Evolutionary conservation across 768 basidiomycete genomes (phyloP).

Genomic region (Leccinellum albellum): DNA sequence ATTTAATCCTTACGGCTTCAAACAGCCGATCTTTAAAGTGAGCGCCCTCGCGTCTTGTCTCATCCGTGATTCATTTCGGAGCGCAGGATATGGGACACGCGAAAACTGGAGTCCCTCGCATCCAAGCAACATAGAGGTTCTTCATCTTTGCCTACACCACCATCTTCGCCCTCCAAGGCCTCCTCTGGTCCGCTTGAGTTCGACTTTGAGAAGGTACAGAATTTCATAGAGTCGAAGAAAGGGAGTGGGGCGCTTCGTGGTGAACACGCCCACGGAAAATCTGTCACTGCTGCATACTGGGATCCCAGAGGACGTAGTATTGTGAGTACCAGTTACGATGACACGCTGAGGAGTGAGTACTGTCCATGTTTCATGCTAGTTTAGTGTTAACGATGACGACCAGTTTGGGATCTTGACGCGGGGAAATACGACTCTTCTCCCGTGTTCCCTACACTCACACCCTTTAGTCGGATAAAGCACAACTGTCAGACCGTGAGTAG

Average conservation of each 20-base stretch:
- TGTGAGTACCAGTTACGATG: slow-evolving; percentile 83
- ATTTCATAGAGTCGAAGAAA: slow-evolving; percentile 47
- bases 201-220: slow-evolving; percentile 41
- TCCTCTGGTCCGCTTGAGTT: slow-evolving; percentile 26
- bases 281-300: slow-evolving; percentile 83
- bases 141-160: slow-evolving; percentile 26
- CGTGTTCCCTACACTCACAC: slow-evolving; percentile 58
- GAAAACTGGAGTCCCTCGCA: slow-evolving; percentile 53
- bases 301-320: slow-evolving; percentile 75
- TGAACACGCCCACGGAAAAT: slow-evolving; percentile 68
- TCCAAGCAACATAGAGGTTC: slow-evolving; percentile 13
- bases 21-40: slow-evolving; percentile 73
- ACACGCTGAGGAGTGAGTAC: slow-evolving; percentile 63
- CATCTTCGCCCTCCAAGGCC: slow-evolving; percentile 17
- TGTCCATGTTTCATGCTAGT: background rate
- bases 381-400: slow-evolving; percentile 7
- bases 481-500: slow-evolving; percentile 74
- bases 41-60: slow-evolving; percentile 12
- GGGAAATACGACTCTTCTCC: slow-evolving; percentile 42
- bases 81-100: slow-evolving; percentile 73
- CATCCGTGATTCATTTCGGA: background rate
- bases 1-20: slow-evolving; percentile 70
- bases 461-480: slow-evolving; percentile 60
- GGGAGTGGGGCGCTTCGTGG: slow-evolving; percentile 58
- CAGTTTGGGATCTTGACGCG: slow-evolving; percentile 77